These are phyloP conservation scores for Pelargonium citronellum DNA, from an alignment of 441 rosid species.

Conservation along the genomic window DNA sequence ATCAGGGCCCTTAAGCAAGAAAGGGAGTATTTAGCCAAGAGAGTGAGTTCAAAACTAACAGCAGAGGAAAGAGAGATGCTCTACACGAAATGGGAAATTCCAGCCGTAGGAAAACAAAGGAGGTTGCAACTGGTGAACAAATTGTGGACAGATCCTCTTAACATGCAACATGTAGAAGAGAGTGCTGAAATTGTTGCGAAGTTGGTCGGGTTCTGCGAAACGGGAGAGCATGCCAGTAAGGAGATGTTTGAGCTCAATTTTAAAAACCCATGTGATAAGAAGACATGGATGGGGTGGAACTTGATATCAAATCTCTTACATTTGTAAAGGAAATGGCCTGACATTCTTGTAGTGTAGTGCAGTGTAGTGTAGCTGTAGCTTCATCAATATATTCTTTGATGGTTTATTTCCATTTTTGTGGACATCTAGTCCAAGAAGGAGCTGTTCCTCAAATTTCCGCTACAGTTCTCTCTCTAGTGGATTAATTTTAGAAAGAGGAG, in stretches of 20 bases:
- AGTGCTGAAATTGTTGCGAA: slow-evolving; percentile 93
- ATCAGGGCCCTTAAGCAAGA: slow-evolving; percentile 79
- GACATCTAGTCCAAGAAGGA: no score
- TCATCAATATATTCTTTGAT: no score
- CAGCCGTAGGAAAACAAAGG: slow-evolving; percentile 92
- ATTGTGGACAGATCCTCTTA: slow-evolving; percentile 91
- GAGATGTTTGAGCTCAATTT: slow-evolving; percentile 99
- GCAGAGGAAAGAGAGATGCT: slow-evolving; percentile 73
- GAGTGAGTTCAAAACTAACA: slow-evolving; percentile 61
- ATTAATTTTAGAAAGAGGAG: no score
- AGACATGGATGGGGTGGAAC: slow-evolving; percentile 95
- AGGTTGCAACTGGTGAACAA: slow-evolving; percentile 83
- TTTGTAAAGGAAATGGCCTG: slow-evolving; percentile 32
- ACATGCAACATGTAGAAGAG: slow-evolving; percentile 71
- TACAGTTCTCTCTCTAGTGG: no score
- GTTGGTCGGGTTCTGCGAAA: slow-evolving; percentile 82
- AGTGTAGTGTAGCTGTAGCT: no score
- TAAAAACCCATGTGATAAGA: slow-evolving; percentile 69
- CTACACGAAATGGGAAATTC: slow-evolving; percentile 84
- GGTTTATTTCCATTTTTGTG: no score
- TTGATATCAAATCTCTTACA: slow-evolving; percentile 81
- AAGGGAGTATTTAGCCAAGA: slow-evolving; percentile 86
- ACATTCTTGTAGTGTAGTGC: no score
- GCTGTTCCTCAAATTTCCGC: no score
- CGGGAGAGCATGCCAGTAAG: slow-evolving; percentile 68